These are phyloP conservation scores for Candolleomyces aberdarensis DNA, from an alignment of 768 basidiomycete genomes.

Conservation along the genomic window DNA sequence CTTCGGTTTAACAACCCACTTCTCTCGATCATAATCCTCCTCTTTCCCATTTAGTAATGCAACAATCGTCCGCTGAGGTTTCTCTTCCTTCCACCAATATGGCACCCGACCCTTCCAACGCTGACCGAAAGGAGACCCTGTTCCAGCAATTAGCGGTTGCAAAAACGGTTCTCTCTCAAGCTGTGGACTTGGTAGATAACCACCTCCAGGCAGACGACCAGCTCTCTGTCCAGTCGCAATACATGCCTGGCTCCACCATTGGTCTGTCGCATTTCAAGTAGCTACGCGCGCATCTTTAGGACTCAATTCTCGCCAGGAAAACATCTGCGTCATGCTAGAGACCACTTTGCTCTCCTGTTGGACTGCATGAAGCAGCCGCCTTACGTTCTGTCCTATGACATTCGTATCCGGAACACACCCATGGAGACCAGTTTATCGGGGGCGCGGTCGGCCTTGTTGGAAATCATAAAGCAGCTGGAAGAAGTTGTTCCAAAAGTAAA, in stretches of 20 bases:
- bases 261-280: slow-evolving; percentile 38
- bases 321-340: slow-evolving; percentile 81
- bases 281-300: too few relatives aligned
- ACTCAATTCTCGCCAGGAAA: slow-evolving; percentile 50
- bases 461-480: slow-evolving; percentile 55
- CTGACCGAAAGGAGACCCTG: slow-evolving; percentile 28
- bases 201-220: slow-evolving; percentile 67
- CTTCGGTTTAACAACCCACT: slow-evolving; percentile 13
- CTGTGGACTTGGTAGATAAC: slow-evolving; percentile 67
- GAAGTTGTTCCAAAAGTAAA: slow-evolving; percentile 45
- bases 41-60: slow-evolving; percentile 14
- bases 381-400: slow-evolving; percentile 70
- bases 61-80: slow-evolving; percentile 16
- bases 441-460: slow-evolving; percentile 54
- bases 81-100: slow-evolving; percentile 16
- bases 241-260: slow-evolving; percentile 85
- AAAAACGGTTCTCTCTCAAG: slow-evolving; percentile 66
- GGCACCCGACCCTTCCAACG: slow-evolving; percentile 14
- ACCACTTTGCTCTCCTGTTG: slow-evolving; percentile 72
- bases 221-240: slow-evolving; percentile 63
- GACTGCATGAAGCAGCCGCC: slow-evolving; percentile 47
- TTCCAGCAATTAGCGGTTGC: slow-evolving; percentile 64
- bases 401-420: slow-evolving; percentile 72
- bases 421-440: slow-evolving; percentile 70
- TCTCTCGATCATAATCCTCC: slow-evolving; percentile 22